A percentile compares a stretch with the other conserved stretches of the same genome.
These are phyloP conservation scores for Berkeleyomyces basicola DNA, from an alignment of 2,329 filamentous ascomycete genomes.

Conservation along the genomic window DNA sequence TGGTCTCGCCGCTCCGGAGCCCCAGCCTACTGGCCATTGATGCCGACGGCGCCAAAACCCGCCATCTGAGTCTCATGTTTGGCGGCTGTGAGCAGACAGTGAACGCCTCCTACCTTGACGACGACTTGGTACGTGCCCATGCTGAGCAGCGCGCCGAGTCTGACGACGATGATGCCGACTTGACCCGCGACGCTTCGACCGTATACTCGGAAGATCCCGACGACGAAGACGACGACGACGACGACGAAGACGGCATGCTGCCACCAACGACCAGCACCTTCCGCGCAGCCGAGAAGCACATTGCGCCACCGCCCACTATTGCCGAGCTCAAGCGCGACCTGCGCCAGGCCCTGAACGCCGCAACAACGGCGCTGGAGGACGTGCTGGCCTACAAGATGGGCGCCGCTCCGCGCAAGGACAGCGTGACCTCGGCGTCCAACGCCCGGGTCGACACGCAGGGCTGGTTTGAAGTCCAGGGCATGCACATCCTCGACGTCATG, in stretches of 20 bases:
- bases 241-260: constrained; percentile 62
- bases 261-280: constrained; percentile 98
- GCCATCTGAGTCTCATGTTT: constrained; percentile 13
- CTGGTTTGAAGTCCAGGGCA: constrained; percentile 77
- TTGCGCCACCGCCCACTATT: constrained; percentile 72
- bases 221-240: constrained; percentile 39
- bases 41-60: constrained; percentile 32
- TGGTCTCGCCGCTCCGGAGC: constrained; percentile 23
- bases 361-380: constrained; percentile 49
- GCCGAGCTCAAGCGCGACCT: constrained; percentile 52
- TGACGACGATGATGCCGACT: constrained; percentile 17
- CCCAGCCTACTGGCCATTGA: constrained; percentile 23
- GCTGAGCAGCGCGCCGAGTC: constrained; percentile 8
- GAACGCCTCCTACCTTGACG: constrained; percentile 21
- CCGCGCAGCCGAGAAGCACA: constrained; percentile 62
- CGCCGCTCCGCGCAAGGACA: constrained; percentile 13
- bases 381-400: constrained; percentile 23
- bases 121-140: background rate
- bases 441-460: constrained; percentile 31
- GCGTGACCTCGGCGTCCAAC: constrained; percentile 20
- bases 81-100: constrained; percentile 27
- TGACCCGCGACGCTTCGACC: constrained; percentile 4
- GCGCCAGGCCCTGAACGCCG: constrained; percentile 53
- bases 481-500: constrained; percentile 82
- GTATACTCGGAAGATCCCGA: constrained; percentile 15